These are phyloP conservation scores for Suillus bovinus DNA, from an alignment of 768 basidiomycete species.

Conservation along the genomic window DNA sequence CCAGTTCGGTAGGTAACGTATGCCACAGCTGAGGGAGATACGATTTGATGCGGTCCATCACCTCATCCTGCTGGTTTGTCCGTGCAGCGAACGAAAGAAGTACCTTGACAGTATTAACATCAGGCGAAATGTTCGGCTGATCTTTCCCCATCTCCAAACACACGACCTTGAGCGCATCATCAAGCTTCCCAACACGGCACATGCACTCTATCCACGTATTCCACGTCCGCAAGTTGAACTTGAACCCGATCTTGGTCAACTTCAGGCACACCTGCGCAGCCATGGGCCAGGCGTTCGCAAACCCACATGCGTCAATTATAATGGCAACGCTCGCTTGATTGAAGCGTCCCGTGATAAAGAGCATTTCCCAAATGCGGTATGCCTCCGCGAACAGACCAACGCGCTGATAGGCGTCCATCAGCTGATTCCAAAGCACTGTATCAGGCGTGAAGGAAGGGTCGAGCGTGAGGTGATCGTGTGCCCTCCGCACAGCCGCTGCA, in stretches of 20 bases:
- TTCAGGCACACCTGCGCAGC: constrained; percentile 58
- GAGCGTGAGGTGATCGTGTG: constrained; percentile 77
- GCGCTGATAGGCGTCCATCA: constrained; percentile 91
- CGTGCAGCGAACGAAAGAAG: constrained; percentile 55
- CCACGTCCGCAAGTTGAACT: constrained; percentile 71
- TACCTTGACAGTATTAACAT: constrained; percentile 49
- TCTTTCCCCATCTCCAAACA: constrained; percentile 63
- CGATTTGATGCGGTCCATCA: constrained; percentile 45
- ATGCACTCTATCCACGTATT: constrained; percentile 84
- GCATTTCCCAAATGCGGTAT: constrained; percentile 77
- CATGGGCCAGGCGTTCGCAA: constrained; percentile 47
- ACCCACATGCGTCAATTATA: constrained; percentile 83
- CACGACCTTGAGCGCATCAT: constrained; percentile 65
- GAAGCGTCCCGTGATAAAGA: constrained; percentile 58
- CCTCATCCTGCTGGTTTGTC: constrained; percentile 42
- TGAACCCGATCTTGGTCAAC: constrained; percentile 49
- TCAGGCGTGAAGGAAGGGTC: constrained; percentile 79
- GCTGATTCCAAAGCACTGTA: constrained; percentile 68
- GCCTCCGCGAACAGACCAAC: constrained; percentile 70
- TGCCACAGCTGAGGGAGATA: constrained; percentile 41
- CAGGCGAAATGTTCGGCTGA: constrained; percentile 44
- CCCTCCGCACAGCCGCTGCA: constrained; percentile 53
- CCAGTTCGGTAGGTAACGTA: constrained; percentile 23
- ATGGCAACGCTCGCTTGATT: constrained; percentile 73
- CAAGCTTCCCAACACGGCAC: constrained; percentile 65